Evolutionary conservation across 2,329 filamentous ascomycete species (phyloP).

Genomic region (Clarireedia homoeocarpa): DNA sequence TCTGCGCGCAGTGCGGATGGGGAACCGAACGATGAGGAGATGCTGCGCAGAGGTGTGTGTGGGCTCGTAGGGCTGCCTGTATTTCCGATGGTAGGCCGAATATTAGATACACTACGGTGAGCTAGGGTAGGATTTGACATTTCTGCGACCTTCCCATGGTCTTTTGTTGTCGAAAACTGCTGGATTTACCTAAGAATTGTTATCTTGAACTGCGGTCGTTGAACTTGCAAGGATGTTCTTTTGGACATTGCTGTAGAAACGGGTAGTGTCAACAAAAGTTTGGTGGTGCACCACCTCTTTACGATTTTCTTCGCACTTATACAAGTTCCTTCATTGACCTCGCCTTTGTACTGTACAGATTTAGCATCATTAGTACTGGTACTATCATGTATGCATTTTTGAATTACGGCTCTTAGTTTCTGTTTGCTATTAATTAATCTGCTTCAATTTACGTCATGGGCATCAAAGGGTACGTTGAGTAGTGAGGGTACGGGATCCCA

Average conservation of each 20-base stretch:
- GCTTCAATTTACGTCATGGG: constrained; percentile 40
- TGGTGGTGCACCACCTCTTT: not conserved
- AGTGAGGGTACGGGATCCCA: not conserved
- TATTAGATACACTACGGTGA: constrained; percentile 51
- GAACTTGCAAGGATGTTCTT: not conserved
- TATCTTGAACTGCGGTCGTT: too few relatives aligned
- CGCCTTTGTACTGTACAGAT: not conserved
- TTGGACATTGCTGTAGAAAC: not conserved
- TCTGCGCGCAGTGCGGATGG: constrained; percentile 60
- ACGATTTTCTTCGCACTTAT: not conserved
- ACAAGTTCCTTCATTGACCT: not conserved
- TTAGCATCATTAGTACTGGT: constrained; percentile 1
- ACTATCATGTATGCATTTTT: constrained; percentile 5
- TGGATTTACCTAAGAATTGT: not conserved
- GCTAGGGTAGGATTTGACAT: constrained; percentile 35
- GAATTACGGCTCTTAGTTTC: not conserved
- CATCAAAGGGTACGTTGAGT: constrained; percentile 50
- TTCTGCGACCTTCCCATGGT: constrained; percentile 8
- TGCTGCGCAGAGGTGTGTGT: constrained; percentile 48
- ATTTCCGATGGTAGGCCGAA: constrained; percentile 32
- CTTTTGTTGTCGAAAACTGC: constrained; percentile 8
- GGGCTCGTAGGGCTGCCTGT: constrained; percentile 38
- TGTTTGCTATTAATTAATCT: not conserved
- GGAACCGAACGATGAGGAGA: constrained; percentile 49
- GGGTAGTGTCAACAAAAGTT: not conserved